These are phyloP conservation scores for Peribolospora baueri DNA, from an alignment of 768 basidiomycete genomes.

Conservation along the genomic window DNA sequence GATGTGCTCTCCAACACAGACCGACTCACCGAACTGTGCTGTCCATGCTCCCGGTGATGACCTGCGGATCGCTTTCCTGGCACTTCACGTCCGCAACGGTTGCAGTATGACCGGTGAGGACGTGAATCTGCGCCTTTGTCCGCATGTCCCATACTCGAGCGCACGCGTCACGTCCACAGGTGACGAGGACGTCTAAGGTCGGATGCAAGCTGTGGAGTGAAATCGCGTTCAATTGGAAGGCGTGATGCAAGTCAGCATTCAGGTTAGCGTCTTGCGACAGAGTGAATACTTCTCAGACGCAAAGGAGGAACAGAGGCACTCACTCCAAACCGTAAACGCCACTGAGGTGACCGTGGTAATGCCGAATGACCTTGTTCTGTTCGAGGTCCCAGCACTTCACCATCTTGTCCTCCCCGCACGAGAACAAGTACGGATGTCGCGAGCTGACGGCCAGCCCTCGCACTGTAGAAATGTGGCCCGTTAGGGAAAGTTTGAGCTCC, in stretches of 20 bases:
- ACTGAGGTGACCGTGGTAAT: slow-evolving; percentile 94
- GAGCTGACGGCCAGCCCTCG: slow-evolving; percentile 77
- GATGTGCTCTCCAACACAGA: too few species aligned
- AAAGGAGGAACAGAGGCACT: slow-evolving; percentile 4
- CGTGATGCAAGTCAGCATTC: neutral
- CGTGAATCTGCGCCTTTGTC: slow-evolving; percentile 84
- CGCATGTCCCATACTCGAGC: slow-evolving; percentile 99
- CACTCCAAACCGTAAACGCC: slow-evolving; percentile 72
- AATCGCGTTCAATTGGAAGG: neutral
- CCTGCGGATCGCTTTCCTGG: slow-evolving; percentile 91
- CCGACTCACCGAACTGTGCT: slow-evolving; percentile 56
- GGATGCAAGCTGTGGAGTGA: slow-evolving; percentile 44
- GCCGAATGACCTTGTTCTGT: slow-evolving; percentile 93
- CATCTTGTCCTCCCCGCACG: slow-evolving; percentile 99
- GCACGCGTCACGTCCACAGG: slow-evolving; percentile 82
- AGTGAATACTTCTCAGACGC: neutral
- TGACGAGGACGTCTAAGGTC: slow-evolving; percentile 83
- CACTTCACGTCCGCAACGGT: slow-evolving; percentile 90
- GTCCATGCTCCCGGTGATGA: slow-evolving; percentile 97
- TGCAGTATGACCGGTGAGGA: slow-evolving; percentile 74
- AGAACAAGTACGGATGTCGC: slow-evolving; percentile 89
- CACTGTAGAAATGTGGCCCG: slow-evolving; percentile 93
- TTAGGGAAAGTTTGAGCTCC: slow-evolving; percentile 86
- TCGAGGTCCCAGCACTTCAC: slow-evolving; percentile 99
- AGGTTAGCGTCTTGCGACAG: neutral